Evolutionary conservation across 345 rosid genomes (phyloP).

Genomic region (Firmiana major): DNA sequence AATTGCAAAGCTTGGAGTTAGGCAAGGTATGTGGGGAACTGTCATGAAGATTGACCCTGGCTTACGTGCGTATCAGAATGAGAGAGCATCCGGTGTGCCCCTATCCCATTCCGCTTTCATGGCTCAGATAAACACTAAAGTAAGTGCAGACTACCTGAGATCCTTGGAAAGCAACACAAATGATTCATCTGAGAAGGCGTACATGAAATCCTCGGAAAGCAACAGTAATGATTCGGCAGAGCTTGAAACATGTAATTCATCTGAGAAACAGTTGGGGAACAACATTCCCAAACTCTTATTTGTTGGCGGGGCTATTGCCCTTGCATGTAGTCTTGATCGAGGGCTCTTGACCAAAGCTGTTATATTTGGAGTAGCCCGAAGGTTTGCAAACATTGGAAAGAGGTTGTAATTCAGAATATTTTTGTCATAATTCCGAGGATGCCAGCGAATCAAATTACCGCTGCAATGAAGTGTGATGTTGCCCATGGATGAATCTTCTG

Average conservation of each 20-base stretch:
- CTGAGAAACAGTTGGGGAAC: conserved; percentile 41
- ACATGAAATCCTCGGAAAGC: conserved; percentile 51
- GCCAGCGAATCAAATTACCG: conserved; percentile 4
- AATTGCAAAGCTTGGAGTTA: conserved; percentile 88
- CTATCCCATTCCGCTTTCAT: conserved; percentile 61
- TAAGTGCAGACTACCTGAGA: conserved; percentile 53
- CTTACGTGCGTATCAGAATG: conserved; percentile 63
- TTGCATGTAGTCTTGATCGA: conserved; percentile 81
- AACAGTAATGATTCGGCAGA: conserved; percentile 23
- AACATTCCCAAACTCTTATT: conserved; percentile 64
- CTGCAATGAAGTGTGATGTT: conserved; percentile 9
- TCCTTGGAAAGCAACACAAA: conserved; percentile 41
- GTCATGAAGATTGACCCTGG: conserved; percentile 95
- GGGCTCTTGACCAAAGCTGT: conserved; percentile 90
- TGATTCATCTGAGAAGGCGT: conserved; percentile 37
- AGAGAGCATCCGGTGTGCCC: conserved; percentile 50
- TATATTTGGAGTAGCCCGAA: conserved; percentile 87
- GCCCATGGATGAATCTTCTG: conserved; percentile 7
- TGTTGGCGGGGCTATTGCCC: conserved; percentile 82
- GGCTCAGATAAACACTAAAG: conserved; percentile 92
- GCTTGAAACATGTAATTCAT: conserved; percentile 22
- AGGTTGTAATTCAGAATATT: conserved; percentile 43
- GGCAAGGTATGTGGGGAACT: conserved; percentile 99
- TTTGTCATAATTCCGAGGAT: conserved; percentile 6
- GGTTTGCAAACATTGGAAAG: conserved; percentile 81